Conservation (phyloP, 305 asterid genomes). For the Solanum hybrid region DNA sequence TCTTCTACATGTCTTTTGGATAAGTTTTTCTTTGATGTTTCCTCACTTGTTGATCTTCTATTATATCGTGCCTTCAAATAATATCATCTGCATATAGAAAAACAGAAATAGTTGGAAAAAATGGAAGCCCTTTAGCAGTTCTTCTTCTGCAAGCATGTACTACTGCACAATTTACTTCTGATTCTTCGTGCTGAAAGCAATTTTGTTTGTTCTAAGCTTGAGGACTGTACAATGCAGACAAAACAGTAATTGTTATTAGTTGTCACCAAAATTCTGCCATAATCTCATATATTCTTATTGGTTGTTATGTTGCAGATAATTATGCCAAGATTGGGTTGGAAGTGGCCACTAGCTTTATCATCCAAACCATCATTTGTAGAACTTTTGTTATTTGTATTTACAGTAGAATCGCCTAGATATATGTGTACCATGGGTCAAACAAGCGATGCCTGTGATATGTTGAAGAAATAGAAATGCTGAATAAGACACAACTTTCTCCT, state of each 20-base stretch:
- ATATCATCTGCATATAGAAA: too few species aligned
- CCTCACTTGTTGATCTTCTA: not conserved
- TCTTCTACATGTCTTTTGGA: not conserved
- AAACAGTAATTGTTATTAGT: too few species aligned
- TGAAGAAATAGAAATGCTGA: too few species aligned
- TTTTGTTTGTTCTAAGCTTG: not conserved
- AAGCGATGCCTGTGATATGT: too few species aligned
- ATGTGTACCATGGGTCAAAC: not conserved
- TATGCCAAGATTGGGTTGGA: conserved; percentile 74
- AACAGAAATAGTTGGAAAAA: too few species aligned
- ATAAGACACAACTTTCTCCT: too few species aligned
- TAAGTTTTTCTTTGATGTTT: not conserved
- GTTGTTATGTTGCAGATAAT: conserved; percentile 29
- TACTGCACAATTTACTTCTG: not conserved
- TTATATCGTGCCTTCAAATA: not conserved
- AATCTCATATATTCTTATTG: too few species aligned
- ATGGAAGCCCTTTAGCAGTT: not conserved
- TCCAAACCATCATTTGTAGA: not conserved
- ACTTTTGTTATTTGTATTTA: not conserved
- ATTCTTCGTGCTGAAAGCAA: not conserved
- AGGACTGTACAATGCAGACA: not conserved
- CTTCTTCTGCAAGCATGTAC: not conserved
- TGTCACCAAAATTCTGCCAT: not conserved
- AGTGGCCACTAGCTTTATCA: conserved; percentile 45
- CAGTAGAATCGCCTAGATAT: conserved; percentile 27